phyloP scores from a whole-genome alignment of 441 rosid genomes.

The Flueggea neowawraea region DNA sequence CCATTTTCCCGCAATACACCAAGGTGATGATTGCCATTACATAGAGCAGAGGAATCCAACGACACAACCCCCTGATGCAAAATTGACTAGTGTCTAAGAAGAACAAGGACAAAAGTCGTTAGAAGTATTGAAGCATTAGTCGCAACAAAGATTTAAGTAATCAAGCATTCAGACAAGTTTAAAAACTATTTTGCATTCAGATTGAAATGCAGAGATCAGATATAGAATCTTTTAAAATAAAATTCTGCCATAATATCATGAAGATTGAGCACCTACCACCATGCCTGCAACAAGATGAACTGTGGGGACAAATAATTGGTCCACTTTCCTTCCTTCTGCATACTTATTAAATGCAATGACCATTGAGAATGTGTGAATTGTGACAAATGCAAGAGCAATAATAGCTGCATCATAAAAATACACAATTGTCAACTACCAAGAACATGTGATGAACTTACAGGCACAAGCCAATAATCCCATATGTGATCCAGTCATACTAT shows the following conservation, averaged over 20 bases:
- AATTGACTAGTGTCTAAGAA: constrained; percentile 76
- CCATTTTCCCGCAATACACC: constrained; percentile 78
- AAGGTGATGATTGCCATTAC: constrained; percentile 58
- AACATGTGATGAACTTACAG: too few species aligned
- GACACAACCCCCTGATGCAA: constrained; percentile 80
- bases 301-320: constrained; percentile 74
- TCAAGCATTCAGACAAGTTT: neutral
- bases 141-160: neutral
- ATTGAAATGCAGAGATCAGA: neutral
- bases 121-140: neutral
- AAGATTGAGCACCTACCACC: constrained; percentile 46
- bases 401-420: constrained; percentile 51
- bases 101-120: constrained; percentile 6
- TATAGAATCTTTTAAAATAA: neutral
- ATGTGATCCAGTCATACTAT: neutral
- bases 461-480: constrained; percentile 1
- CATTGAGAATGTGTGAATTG: constrained; percentile 97
- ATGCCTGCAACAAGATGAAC: constrained; percentile 89
- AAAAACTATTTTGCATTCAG: neutral
- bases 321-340: constrained; percentile 82
- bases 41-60: constrained; percentile 80
- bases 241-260: neutral
- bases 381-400: constrained; percentile 88
- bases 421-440: neutral
- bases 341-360: constrained; percentile 92